These are phyloP conservation scores for Exophiala bonariae DNA, from an alignment of 2,329 filamentous ascomycete genomes.

Conservation along the genomic window DNA sequence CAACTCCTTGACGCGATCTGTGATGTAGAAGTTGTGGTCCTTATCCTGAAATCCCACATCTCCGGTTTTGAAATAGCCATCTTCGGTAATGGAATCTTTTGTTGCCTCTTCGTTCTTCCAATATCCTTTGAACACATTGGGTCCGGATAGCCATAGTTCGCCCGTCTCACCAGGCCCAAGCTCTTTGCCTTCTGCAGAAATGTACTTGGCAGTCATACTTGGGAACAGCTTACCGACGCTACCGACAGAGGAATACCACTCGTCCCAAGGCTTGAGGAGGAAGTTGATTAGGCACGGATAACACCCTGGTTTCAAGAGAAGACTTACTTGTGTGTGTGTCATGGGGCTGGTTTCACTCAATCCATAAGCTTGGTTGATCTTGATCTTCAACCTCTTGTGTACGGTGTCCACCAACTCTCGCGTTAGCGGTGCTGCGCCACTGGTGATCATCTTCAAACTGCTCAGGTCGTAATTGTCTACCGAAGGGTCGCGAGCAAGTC, in stretches of 20 bases:
- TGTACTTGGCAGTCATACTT: conserved; percentile 79
- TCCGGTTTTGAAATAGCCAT: conserved; percentile 88
- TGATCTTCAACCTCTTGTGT: conserved; percentile 71
- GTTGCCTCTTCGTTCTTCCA: conserved; percentile 61
- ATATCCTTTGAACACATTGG: conserved; percentile 65
- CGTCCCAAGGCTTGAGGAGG: conserved; percentile 67
- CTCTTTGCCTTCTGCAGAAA: conserved; percentile 60
- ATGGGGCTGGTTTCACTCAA: conserved; percentile 83
- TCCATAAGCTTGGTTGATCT: conserved; percentile 90
- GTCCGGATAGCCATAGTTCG: conserved; percentile 66
- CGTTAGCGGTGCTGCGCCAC: conserved; percentile 81
- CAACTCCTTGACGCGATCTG: conserved; percentile 72
- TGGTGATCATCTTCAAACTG: conserved; percentile 79
- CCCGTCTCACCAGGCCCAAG: conserved; percentile 64
- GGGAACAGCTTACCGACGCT: conserved; percentile 76
- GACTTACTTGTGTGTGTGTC: conserved; percentile 60
- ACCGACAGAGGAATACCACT: conserved; percentile 76
- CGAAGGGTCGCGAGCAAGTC: conserved; percentile 74
- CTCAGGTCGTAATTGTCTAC: conserved; percentile 80
- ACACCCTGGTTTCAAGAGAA: conserved; percentile 30
- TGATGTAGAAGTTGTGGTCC: conserved; percentile 79
- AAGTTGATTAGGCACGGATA: conserved; percentile 68
- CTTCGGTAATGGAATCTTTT: conserved; percentile 51
- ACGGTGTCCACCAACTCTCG: conserved; percentile 75
- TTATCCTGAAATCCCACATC: conserved; percentile 81